Conservation (phyloP, 306 rosid species). For the Vigna angularis region DNA sequence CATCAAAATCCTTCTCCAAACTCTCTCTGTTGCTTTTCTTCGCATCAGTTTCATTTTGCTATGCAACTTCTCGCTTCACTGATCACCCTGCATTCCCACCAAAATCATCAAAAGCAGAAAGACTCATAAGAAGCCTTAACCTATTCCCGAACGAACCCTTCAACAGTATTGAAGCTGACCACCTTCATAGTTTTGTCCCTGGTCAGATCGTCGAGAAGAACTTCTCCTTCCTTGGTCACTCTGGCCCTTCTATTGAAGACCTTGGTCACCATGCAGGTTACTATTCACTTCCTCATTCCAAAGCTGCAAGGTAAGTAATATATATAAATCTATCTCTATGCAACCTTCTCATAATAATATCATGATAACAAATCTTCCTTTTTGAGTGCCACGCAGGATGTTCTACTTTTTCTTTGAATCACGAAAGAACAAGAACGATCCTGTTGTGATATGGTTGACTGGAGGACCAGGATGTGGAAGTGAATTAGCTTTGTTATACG, state of each 20-base stretch:
- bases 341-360: no score
- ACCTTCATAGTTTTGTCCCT: conserved; percentile 42
- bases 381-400: conserved; percentile 56
- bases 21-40: conserved; percentile 40
- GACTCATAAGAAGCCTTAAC: conserved; percentile 66
- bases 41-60: conserved; percentile 37
- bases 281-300: conserved; percentile 69
- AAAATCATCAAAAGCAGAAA: conserved; percentile 62
- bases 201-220: conserved; percentile 66
- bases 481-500: conserved; percentile 62
- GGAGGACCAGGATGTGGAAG: conserved; percentile 98
- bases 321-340: no score
- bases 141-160: conserved; percentile 67
- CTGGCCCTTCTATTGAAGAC: conserved; percentile 59
- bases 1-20: conserved; percentile 37
- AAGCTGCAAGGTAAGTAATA: conserved; percentile 68
- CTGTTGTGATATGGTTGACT: conserved; percentile 89
- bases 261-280: conserved; percentile 54
- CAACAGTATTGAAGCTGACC: conserved; percentile 41
- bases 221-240: conserved; percentile 47
- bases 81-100: conserved; percentile 38
- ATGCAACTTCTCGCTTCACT: conserved; percentile 27
- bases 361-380: neutral
- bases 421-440: conserved; percentile 59
- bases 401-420: conserved; percentile 95